Base-by-base conservation (phyloP, 371 early-diverging fungal genomes). In the Circinella minor region DNA sequence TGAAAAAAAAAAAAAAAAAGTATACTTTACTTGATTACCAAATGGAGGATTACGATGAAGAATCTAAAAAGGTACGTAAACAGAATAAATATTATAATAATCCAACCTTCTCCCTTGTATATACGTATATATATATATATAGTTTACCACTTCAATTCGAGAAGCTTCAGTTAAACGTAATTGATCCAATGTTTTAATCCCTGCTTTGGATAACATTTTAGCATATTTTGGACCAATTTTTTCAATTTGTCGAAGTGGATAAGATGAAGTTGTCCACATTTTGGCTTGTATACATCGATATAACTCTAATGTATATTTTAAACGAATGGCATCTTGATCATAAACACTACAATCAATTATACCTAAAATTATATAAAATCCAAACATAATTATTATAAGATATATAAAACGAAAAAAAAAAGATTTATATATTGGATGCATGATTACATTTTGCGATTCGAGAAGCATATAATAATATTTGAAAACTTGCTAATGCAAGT, bases 31-130 rank as follows among this genome's bases (percentile, higher is more conserved):
- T 69, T 83, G 74, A 34, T 66, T 78, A 8, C 86, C 86, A 74
- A 86, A 86, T 0, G 86, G 86, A 15, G 86, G 83, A 51, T 81
- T 80, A 11, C 86, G 81, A 64, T 81, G 80, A 14, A 82, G 10
- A 3, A 86, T 68, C 86, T 85, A 55, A 34, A 6, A 57, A 51
- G 55, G 66, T 4, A 15, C 14, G 5, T 17, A 36, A 38, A 43
- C 36, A 61, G 43, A 57, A 65, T n/a, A 38, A 47, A 3, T 8
- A 38, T 34, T 15, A 51, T 17, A 61, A 60, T 15, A 68, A 18
- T 36, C 63, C 13, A 3, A 54, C 11, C 7, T 36, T 3, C 55
- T n/a, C 48, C 47, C 9, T 47, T 9, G 3, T 15, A 47, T 47
- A 51, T 51, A 51, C 7, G 47, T 7, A 49, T 49, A 51, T 51